Conservation (phyloP, 2,329 filamentous ascomycete species). For the Fusarium coicis region DNA sequence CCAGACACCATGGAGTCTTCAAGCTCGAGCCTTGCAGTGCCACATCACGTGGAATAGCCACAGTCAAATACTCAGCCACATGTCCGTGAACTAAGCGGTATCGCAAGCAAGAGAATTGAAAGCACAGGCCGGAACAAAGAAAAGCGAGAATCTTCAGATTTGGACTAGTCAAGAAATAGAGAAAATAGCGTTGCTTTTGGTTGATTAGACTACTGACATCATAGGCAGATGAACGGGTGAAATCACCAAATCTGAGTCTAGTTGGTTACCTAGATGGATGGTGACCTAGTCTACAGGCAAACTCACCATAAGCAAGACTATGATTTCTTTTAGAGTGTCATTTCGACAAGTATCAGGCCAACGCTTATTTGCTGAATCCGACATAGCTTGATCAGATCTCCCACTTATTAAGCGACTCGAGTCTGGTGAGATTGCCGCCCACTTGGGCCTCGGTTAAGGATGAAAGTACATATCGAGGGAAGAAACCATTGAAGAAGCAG, state of each 20-base stretch:
- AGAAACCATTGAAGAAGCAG: neutral
- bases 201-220: constrained; percentile 19
- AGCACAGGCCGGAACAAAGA: constrained; percentile 4
- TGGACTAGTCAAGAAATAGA: neutral
- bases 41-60: constrained; percentile 35
- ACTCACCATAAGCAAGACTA: neutral
- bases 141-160: neutral
- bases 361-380: neutral
- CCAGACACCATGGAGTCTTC: constrained; percentile 21
- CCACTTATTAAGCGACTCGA: constrained; percentile 12
- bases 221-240: neutral
- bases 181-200: constrained; percentile 5
- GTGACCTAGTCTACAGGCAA: neutral
- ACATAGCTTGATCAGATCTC: constrained; percentile 3
- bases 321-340: neutral
- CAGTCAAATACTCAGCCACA: constrained; percentile 19
- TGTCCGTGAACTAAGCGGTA: neutral
- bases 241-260: neutral
- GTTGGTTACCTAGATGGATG: no score
- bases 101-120: neutral
- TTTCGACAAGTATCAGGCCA: neutral
- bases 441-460: constrained; percentile 36
- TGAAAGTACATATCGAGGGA: neutral
- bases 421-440: constrained; percentile 9
- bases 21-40: constrained; percentile 32